Base-by-base conservation (phyloP, 2,329 filamentous ascomycete genomes). In the Verticillium nubilum region DNA sequence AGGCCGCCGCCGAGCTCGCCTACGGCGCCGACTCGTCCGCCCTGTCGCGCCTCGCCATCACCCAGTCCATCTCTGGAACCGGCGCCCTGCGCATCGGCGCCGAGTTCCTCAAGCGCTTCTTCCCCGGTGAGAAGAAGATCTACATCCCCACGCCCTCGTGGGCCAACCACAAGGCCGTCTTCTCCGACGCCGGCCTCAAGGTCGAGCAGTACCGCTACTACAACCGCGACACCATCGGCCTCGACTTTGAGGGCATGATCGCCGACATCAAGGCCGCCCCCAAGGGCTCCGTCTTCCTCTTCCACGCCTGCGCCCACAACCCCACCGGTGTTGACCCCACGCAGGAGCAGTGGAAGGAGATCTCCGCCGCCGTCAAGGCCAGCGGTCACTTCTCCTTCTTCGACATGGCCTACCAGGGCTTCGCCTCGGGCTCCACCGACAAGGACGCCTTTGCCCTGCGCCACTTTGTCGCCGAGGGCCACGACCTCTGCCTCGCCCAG, bases 391-490 rank as follows among this genome's bases (percentile, higher is more conserved):
- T 89, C 75, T 88, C 92, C 69, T 97, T 99, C 86, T 99, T 98
- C 80, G 94, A 98, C 78, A 97, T 97, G 93, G 94, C 94, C 65
- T 99, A 99, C 84, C 94, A 99, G 80, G 94, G 94, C 69, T 98
- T 99, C 72, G 94, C 94, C 68, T 95, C 89, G 65, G 94, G 94
- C 67, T 86, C 96, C 78, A 95, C 91, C 65, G 86, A 96, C 82
- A 88, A 88, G 77, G 94, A 99, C 74, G 95, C 95, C 65, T 98
- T 94, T 74, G 91, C 95, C 62, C 85, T 98, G 67, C 88, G 95
- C 67, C 84, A 97, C 83, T 99, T 99, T 75, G 87, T 97, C 74
- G 85, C 92, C 79, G 82, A 97, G 80, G 94, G 94, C 69, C 92
- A 97, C 81, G 86, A 92, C 73, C 86, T 95, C 73, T 88, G 87